Evolutionary conservation across 2,329 filamentous ascomycete species (phyloP).

Genomic region (Sclerotinia spermophila): DNA sequence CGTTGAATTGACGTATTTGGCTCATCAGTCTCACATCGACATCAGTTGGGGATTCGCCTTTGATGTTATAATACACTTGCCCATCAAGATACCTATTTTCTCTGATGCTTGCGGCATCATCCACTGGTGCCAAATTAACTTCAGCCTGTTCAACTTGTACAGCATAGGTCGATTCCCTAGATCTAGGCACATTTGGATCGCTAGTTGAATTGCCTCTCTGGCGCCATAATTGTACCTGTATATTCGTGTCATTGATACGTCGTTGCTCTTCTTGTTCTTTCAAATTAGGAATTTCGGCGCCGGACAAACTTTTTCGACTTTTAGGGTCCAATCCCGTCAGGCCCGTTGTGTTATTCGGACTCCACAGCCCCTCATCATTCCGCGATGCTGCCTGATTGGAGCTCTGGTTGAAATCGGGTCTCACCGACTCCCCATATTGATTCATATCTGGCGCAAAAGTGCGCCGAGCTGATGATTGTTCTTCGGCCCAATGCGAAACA

Average conservation of each 20-base stretch:
- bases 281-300: constrained; percentile 31
- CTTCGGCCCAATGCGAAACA: constrained; percentile 29
- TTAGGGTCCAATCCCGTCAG: constrained; percentile 35
- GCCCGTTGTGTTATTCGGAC: constrained; percentile 26
- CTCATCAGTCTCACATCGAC: constrained; percentile 32
- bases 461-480: constrained; percentile 19
- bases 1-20: constrained; percentile 36
- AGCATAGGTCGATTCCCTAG: constrained; percentile 26
- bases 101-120: constrained; percentile 34
- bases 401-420: constrained; percentile 1
- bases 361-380: constrained; percentile 33
- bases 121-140: constrained; percentile 29
- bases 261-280: constrained; percentile 36
- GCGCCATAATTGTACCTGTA: constrained; percentile 38
- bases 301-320: constrained; percentile 25
- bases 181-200: constrained; percentile 26
- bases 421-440: constrained; percentile 17
- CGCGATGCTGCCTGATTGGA: constrained; percentile 22
- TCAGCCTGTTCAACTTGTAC: constrained; percentile 23
- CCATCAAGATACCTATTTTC: constrained; percentile 35
- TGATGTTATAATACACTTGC: constrained; percentile 35
- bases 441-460: constrained; percentile 18
- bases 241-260: constrained; percentile 34
- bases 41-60: constrained; percentile 25
- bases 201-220: constrained; percentile 28